Conservation (phyloP, 306 rosid species). For the Luffa aegyptiaca region DNA sequence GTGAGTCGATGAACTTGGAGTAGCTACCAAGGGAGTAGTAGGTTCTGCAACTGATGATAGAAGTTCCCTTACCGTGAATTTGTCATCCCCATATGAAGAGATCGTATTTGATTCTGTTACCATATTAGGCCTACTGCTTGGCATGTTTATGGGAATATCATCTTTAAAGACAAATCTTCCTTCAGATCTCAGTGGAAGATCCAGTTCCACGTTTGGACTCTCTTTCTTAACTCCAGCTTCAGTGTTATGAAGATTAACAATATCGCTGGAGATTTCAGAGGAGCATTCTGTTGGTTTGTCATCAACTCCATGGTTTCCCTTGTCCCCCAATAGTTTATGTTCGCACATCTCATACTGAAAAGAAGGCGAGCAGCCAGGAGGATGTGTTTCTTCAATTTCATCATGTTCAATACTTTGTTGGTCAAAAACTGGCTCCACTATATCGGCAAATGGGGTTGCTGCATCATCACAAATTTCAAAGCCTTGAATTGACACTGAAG, state of each 20-base stretch:
- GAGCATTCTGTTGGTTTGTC: conserved; percentile 20
- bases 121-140: conserved; percentile 20
- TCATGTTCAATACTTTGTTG: conserved; percentile 15
- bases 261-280: conserved; percentile 21
- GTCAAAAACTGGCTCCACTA: conserved; percentile 40
- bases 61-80: conserved; percentile 68
- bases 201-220: conserved; percentile 18
- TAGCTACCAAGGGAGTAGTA: conserved; percentile 21
- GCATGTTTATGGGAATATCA: conserved; percentile 24
- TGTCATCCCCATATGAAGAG: conserved; percentile 54
- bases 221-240: conserved; percentile 15
- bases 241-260: conserved; percentile 30
- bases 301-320: conserved; percentile 9
- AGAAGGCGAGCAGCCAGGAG: conserved; percentile 21
- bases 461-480: conserved; percentile 77
- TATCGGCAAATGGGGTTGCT: conserved; percentile 43
- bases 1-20: conserved; percentile 34
- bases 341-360: conserved; percentile 29
- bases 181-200: conserved; percentile 32
- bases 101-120: conserved; percentile 20
- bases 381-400: conserved; percentile 33
- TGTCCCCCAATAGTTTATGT: conserved; percentile 18
- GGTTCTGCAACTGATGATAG: conserved; percentile 43
- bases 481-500: conserved; percentile 75
- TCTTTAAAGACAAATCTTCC: conserved; percentile 31